phyloP scores from a whole-genome alignment of 495 filamentous ascomycete species.

The Xylaria palmicola region DNA sequence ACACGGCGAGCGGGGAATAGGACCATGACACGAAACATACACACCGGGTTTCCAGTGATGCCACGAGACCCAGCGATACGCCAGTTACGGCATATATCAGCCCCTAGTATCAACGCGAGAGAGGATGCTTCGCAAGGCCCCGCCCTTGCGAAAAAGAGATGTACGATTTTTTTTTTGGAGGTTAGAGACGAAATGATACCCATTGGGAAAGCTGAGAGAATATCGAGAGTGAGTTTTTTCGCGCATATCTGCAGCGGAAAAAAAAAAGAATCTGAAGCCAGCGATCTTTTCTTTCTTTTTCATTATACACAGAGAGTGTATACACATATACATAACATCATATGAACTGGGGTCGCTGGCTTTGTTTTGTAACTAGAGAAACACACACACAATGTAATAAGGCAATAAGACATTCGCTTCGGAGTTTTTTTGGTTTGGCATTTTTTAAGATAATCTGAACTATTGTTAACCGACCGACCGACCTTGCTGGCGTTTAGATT shows the following conservation, averaged over 20 bases:
- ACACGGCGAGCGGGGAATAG: background rate
- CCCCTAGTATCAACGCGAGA: background rate
- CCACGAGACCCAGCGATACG: background rate
- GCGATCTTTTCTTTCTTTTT: no score
- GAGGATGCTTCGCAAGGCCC: background rate
- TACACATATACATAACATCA: no score
- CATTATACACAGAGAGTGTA: background rate
- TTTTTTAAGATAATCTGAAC: background rate
- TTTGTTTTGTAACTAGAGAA: constrained; percentile 13
- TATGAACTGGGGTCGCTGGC: background rate
- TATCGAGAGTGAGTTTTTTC: background rate
- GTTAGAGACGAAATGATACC: constrained; percentile 16
- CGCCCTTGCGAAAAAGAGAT: background rate
- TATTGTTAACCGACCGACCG: no score
- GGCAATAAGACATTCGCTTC: constrained; percentile 8
- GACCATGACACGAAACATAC: background rate
- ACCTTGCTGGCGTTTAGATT: no score
- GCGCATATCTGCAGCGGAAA: background rate
- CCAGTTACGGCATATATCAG: background rate
- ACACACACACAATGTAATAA: constrained; percentile 17
- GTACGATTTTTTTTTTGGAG: no score
- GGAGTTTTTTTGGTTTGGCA: background rate
- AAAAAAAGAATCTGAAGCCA: constrained; percentile 2
- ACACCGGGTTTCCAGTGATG: background rate
- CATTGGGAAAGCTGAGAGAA: background rate